Conservation (phyloP, 2,329 filamentous ascomycete genomes). For the Claviceps digitariae region DNA sequence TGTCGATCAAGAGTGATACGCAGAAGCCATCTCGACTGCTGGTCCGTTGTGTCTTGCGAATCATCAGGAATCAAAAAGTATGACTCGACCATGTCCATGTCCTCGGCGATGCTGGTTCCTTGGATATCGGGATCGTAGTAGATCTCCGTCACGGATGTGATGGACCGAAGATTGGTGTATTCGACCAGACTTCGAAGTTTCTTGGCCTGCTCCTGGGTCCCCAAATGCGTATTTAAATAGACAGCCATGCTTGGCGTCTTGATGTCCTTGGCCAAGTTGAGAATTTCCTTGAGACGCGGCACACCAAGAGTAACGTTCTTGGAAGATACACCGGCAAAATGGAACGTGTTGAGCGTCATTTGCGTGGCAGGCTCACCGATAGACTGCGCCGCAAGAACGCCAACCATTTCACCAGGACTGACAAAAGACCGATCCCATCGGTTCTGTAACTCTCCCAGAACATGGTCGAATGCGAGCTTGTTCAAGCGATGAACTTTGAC, state of each 20-base stretch:
- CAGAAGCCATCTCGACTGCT: slow-evolving; percentile 88
- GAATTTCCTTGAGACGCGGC: slow-evolving; percentile 96
- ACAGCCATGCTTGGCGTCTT: slow-evolving; percentile 98
- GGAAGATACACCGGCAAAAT: slow-evolving; percentile 98
- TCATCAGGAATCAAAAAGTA: slow-evolving; percentile 93
- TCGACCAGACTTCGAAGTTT: slow-evolving; percentile 78
- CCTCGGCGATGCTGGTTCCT: slow-evolving; percentile 71
- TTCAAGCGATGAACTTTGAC: slow-evolving; percentile 76
- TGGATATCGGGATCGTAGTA: slow-evolving; percentile 93
- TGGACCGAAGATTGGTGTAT: slow-evolving; percentile 83
- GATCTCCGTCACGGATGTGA: slow-evolving; percentile 86
- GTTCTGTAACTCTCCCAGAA: slow-evolving; percentile 80
- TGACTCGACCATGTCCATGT: slow-evolving; percentile 88
- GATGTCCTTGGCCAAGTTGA: slow-evolving; percentile 95
- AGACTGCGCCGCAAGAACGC: slow-evolving; percentile 91
- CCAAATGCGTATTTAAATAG: slow-evolving; percentile 54
- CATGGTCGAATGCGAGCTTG: slow-evolving; percentile 83
- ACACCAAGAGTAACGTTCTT: slow-evolving; percentile 99
- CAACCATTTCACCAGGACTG: slow-evolving; percentile 95
- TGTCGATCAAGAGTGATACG: slow-evolving; percentile 87
- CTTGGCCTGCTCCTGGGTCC: slow-evolving; percentile 70
- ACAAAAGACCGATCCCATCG: slow-evolving; percentile 78
- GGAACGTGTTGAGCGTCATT: slow-evolving; percentile 99
- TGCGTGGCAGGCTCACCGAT: slow-evolving; percentile 98
- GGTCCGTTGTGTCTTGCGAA: slow-evolving; percentile 42